These are phyloP conservation scores for Endoconidiophora polonica DNA, from an alignment of 2,329 filamentous ascomycete genomes.

Conservation along the genomic window DNA sequence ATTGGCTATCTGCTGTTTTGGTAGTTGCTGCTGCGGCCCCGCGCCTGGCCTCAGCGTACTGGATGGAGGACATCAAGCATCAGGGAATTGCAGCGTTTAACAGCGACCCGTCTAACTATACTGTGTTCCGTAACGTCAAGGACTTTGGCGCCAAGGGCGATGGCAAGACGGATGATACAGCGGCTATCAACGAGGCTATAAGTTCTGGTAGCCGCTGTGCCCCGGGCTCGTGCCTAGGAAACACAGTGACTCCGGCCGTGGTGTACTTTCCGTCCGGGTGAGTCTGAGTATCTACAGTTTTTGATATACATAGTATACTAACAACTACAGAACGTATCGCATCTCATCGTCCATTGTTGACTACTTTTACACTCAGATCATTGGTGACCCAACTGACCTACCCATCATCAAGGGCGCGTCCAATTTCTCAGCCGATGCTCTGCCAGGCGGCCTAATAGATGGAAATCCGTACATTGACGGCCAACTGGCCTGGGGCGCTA, in stretches of 20 bases:
- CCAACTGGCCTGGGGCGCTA: constrained; percentile 32
- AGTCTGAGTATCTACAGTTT: background rate
- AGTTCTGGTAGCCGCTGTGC: constrained; percentile 26
- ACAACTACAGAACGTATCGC: constrained; percentile 40
- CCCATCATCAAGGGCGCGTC: constrained; percentile 37
- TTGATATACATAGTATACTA: background rate
- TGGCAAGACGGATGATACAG: constrained; percentile 22
- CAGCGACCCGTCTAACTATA: constrained; percentile 22
- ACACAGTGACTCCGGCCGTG: constrained; percentile 22
- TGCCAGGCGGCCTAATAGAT: constrained; percentile 28
- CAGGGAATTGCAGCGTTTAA: constrained; percentile 32
- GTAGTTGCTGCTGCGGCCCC: background rate
- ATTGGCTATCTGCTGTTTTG: background rate
- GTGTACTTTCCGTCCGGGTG: constrained; percentile 25
- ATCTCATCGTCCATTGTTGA: constrained; percentile 55
- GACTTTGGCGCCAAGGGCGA: constrained; percentile 26
- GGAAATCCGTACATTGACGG: constrained; percentile 28
- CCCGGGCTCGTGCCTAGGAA: constrained; percentile 17
- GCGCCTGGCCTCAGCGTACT: constrained; percentile 18
- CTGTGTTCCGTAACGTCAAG: constrained; percentile 32
- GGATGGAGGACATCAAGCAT: constrained; percentile 30
- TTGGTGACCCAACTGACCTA: constrained; percentile 48
- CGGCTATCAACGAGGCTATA: constrained; percentile 22
- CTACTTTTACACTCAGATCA: constrained; percentile 65
- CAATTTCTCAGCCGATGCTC: constrained; percentile 24